Evolutionary conservation across 352 stramenopile species (phyloP).

Genomic region (Pythium grandisporangium): DNA sequence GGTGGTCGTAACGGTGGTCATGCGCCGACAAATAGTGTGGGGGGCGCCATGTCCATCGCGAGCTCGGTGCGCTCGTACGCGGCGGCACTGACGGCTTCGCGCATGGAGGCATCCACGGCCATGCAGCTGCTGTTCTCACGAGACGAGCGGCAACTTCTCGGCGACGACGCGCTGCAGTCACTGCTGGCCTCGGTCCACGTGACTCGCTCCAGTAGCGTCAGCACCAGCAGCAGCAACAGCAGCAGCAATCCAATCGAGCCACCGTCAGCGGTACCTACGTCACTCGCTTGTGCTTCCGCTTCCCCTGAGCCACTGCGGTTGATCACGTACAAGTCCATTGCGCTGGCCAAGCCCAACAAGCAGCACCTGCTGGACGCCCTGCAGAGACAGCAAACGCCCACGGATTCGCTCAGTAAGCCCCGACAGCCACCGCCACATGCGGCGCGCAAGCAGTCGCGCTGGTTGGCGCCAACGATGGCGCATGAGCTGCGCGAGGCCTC

Average conservation of each 20-base stretch:
- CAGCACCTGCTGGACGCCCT: conserved; percentile 17
- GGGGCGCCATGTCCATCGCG: background rate
- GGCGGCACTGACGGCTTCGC: no score
- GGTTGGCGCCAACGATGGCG: conserved; percentile 31
- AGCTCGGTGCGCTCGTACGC: no score
- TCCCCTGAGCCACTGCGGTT: conserved; percentile 17
- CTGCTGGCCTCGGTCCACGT: conserved; percentile 33
- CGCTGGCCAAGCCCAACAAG: conserved; percentile 49
- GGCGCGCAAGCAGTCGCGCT: conserved; percentile 17
- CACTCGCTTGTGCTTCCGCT: background rate
- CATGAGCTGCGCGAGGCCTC: conserved; percentile 44
- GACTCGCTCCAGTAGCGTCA: conserved; percentile 10
- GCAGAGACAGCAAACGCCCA: background rate
- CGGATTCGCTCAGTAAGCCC: background rate
- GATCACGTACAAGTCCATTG: conserved; percentile 77
- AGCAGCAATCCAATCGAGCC: no score
- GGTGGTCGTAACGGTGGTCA: no score
- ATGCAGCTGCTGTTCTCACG: conserved; percentile 42
- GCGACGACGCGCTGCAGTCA: conserved; percentile 22
- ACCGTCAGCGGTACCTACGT: background rate
- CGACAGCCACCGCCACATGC: conserved; percentile 2
- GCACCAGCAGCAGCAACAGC: no score
- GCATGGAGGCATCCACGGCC: conserved; percentile 20
- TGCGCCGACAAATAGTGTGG: background rate
- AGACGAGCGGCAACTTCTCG: conserved; percentile 27